Conservation (phyloP, 169 alveolate genomes). For the Eimeria brunetti region DNA sequence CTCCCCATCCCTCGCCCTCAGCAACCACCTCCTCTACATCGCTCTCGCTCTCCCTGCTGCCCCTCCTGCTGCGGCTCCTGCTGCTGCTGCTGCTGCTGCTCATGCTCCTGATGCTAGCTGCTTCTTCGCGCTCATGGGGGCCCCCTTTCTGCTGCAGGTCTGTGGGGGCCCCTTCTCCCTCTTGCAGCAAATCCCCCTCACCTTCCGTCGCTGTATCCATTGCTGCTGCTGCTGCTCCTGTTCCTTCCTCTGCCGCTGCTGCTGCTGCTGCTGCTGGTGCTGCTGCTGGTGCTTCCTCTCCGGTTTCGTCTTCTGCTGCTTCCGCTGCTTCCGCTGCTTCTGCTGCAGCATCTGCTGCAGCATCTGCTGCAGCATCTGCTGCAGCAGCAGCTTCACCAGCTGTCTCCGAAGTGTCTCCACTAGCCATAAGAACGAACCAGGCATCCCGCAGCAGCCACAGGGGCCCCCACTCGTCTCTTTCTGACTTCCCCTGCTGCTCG, state of each 20-base stretch:
- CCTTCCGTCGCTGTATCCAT: background rate
- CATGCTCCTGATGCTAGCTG: conserved; percentile 1
- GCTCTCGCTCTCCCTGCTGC: conserved; percentile 20
- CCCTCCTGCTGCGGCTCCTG: conserved; percentile 31
- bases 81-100: conserved; percentile 28
- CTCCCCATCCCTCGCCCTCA: background rate
- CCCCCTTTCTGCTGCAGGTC: background rate
- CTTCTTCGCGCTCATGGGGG: background rate
- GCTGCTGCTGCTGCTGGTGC: background rate
- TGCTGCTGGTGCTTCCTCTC: background rate
- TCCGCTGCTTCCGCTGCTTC: conserved; percentile 21
- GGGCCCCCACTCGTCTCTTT: background rate
- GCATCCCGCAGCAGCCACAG: conserved; percentile 61
- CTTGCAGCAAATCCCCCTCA: background rate
- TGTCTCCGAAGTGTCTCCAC: background rate
- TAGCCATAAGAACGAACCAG: conserved; percentile 45
- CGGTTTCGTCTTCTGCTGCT: background rate
- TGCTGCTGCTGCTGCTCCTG: background rate
- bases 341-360: background rate
- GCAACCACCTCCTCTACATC: conserved; percentile 1
- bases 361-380: background rate
- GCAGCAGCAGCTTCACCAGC: background rate
- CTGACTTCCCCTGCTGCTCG: background rate
- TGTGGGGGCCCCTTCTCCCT: background rate
- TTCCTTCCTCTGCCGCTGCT: background rate